phyloP scores from a whole-genome alignment of 257 asterid species.

The Eustoma russellianum region DNA sequence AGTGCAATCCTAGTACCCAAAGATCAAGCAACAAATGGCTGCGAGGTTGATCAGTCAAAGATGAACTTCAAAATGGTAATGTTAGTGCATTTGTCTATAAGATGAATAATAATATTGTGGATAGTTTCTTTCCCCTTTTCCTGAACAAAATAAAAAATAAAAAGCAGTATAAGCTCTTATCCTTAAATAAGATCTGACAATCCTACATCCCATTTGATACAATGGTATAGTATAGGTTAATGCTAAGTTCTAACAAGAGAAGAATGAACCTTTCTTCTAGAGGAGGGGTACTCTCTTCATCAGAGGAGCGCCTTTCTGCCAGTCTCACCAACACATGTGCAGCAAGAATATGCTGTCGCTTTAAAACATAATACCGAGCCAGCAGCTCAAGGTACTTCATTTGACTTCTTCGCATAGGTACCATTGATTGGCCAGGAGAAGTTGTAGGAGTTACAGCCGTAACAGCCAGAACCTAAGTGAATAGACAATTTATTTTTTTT shows the following conservation, averaged over 20 bases:
- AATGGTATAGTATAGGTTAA: neutral
- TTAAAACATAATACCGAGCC: slow-evolving; percentile 84
- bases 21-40: too few relatives aligned
- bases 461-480: slow-evolving; percentile 41
- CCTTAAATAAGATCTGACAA: too few relatives aligned
- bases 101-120: too few relatives aligned
- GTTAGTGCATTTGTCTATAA: too few relatives aligned
- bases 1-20: too few relatives aligned
- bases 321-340: slow-evolving; percentile 88
- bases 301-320: slow-evolving; percentile 78
- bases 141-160: too few relatives aligned
- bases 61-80: too few relatives aligned
- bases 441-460: slow-evolving; percentile 37
- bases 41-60: too few relatives aligned
- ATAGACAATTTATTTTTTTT: too few relatives aligned
- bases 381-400: slow-evolving; percentile 71
- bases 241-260: slow-evolving; percentile 8
- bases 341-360: slow-evolving; percentile 90
- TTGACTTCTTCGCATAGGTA: slow-evolving; percentile 44
- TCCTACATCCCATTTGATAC: too few relatives aligned
- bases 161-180: too few relatives aligned
- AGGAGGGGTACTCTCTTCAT: slow-evolving; percentile 64
- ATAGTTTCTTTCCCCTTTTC: too few relatives aligned
- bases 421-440: slow-evolving; percentile 45
- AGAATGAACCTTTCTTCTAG: slow-evolving; percentile 82